Percentiles rank a stretch among this genome's conserved stretches.
phyloP scores from a whole-genome alignment of 202 grass and related monocot species.

The Musa balbisiana region DNA sequence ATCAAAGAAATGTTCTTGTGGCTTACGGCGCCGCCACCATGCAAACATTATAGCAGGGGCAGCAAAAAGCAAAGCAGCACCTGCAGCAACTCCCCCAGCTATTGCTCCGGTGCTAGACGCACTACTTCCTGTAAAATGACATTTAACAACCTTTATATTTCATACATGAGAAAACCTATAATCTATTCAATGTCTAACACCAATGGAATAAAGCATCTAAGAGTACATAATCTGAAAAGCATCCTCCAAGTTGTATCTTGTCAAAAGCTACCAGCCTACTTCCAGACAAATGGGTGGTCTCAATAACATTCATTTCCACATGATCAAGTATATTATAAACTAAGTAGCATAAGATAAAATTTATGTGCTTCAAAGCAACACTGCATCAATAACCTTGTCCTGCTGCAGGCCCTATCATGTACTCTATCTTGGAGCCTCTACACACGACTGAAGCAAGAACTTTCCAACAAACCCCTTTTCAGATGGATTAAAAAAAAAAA shows the following conservation, averaged over 20 bases:
- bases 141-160: slow-evolving; percentile 21
- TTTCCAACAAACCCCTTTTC: neutral
- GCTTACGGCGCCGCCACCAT: slow-evolving; percentile 80
- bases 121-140: slow-evolving; percentile 58
- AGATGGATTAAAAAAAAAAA: neutral
- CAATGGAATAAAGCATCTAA: neutral
- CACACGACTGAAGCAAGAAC: neutral
- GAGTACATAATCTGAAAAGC: neutral
- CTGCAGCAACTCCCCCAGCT: slow-evolving; percentile 96
- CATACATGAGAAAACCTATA: neutral
- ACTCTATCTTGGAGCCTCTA: neutral
- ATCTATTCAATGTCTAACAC: neutral
- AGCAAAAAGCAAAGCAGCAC: slow-evolving; percentile 90
- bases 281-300: neutral
- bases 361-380: neutral
- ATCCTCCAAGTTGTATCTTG: neutral
- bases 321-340: neutral
- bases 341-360: neutral
- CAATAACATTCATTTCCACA: neutral
- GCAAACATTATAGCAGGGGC: slow-evolving; percentile 87
- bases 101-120: slow-evolving; percentile 98
- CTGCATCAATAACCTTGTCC: neutral
- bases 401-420: neutral
- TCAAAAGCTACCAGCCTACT: neutral
- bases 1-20: slow-evolving; percentile 96